These are phyloP conservation scores for Acer campestre DNA, from an alignment of 345 rosid genomes.

Conservation along the genomic window DNA sequence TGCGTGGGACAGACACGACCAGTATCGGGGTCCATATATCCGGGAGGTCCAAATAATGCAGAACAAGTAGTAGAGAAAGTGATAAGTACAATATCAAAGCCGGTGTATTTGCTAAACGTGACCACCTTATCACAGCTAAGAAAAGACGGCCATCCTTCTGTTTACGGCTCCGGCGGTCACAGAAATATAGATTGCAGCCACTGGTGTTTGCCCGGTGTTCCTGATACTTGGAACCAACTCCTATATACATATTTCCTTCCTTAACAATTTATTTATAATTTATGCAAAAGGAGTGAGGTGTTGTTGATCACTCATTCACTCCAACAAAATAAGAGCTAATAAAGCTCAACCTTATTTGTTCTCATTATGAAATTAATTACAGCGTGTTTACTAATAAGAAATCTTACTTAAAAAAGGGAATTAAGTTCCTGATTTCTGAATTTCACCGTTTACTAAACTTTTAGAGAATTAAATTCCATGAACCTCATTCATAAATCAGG, in stretches of 20 bases:
- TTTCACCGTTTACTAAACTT: too few species aligned
- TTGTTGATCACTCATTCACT: too few species aligned
- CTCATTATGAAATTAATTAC: too few species aligned
- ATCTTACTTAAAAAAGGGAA: too few species aligned
- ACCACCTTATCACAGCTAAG: slow-evolving; percentile 52
- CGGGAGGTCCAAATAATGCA: slow-evolving; percentile 51
- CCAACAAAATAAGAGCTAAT: too few species aligned
- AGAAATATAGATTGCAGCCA: slow-evolving; percentile 55
- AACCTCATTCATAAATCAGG: too few species aligned
- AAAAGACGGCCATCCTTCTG: slow-evolving; percentile 63
- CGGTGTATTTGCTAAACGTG: slow-evolving; percentile 44
- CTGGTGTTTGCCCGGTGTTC: slow-evolving; percentile 70
- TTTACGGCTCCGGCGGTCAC: slow-evolving; percentile 50
- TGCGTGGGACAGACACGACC: slow-evolving; percentile 55
- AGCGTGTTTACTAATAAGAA: too few species aligned
- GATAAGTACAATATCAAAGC: slow-evolving; percentile 30
- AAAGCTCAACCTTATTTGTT: not conserved
- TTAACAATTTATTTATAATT: not conserved
- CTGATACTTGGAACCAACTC: slow-evolving; percentile 64
- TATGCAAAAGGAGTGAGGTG: not conserved
- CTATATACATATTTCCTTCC: slow-evolving; percentile 34
- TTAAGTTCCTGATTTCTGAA: too few species aligned
- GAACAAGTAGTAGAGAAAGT: slow-evolving; percentile 45
- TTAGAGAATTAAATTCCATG: too few species aligned
- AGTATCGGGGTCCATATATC: slow-evolving; percentile 29